Evolutionary conservation across 2,329 filamentous ascomycete species (phyloP).

Genomic region (Botrytis pseudocinerea): DNA sequence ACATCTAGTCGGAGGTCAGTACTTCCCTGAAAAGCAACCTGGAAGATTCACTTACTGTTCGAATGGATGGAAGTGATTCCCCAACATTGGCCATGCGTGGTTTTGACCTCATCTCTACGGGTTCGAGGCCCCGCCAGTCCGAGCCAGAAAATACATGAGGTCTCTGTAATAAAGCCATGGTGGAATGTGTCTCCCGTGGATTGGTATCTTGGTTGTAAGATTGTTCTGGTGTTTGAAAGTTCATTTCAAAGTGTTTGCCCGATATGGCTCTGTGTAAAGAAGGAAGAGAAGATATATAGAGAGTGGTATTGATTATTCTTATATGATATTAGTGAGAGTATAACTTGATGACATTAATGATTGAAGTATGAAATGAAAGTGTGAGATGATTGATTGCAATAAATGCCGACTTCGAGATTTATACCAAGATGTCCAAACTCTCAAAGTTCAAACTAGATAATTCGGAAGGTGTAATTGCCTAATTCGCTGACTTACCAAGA

Average conservation of each 20-base stretch:
- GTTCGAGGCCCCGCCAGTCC: constrained; percentile 8
- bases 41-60: neutral
- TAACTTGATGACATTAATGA: neutral
- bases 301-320: neutral
- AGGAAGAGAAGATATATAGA: neutral
- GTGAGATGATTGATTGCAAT: neutral
- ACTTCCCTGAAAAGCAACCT: neutral
- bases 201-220: neutral
- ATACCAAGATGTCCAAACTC: neutral
- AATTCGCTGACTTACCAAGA: constrained; percentile 5
- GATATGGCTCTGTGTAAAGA: neutral
- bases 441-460: neutral
- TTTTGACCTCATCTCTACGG: constrained; percentile 9
- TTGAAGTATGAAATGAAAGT: neutral
- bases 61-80: constrained; percentile 16
- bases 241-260: constrained; percentile 3
- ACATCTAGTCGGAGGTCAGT: neutral
- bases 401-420: neutral
- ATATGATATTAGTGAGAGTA: neutral
- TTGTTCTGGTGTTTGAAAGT: constrained; percentile 2
- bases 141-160: neutral
- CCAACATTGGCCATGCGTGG: neutral
- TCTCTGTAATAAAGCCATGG: constrained; percentile 3
- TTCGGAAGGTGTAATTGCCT: neutral
- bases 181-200: neutral